Conservation (phyloP, 129 eudicot genomes). For the Rutidosis leptorrhynchoides region DNA sequence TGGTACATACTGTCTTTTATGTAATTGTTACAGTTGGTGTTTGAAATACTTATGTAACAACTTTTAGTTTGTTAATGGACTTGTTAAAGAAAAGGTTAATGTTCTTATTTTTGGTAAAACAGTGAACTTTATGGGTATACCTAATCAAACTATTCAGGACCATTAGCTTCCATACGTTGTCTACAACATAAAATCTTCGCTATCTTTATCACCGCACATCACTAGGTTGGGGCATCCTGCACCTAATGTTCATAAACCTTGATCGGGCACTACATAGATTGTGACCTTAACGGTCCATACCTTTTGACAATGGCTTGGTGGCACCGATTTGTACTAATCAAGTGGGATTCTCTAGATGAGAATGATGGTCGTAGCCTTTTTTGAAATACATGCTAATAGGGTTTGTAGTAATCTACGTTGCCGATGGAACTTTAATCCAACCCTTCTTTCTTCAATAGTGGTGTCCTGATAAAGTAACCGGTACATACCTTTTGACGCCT, state of each 20-base stretch:
- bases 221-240: slow-evolving; percentile 19
- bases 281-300: slow-evolving; percentile 20
- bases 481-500: too few species aligned
- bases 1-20: not conserved
- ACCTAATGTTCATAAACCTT: slow-evolving; percentile 14
- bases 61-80: slow-evolving; percentile 13
- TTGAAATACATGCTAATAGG: slow-evolving; percentile 16
- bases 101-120: not conserved
- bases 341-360: not conserved
- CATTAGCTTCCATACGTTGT: not conserved
- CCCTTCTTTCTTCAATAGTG: too few species aligned
- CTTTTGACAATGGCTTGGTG: slow-evolving; percentile 21
- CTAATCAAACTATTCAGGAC: not conserved
- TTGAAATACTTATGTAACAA: slow-evolving; percentile 3
- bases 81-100: not conserved
- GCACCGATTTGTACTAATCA: slow-evolving; percentile 11
- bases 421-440: too few species aligned
- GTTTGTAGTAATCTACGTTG: slow-evolving; percentile 2
- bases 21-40: not conserved
- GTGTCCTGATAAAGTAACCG: too few species aligned
- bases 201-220: slow-evolving; percentile 20
- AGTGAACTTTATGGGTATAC: not conserved
- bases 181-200: not conserved
- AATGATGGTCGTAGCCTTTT: slow-evolving; percentile 3
- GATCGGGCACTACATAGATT: slow-evolving; percentile 15